These are phyloP conservation scores for Monilinia fructigena DNA, from an alignment of 2,329 filamentous ascomycete genomes.

Conservation along the genomic window DNA sequence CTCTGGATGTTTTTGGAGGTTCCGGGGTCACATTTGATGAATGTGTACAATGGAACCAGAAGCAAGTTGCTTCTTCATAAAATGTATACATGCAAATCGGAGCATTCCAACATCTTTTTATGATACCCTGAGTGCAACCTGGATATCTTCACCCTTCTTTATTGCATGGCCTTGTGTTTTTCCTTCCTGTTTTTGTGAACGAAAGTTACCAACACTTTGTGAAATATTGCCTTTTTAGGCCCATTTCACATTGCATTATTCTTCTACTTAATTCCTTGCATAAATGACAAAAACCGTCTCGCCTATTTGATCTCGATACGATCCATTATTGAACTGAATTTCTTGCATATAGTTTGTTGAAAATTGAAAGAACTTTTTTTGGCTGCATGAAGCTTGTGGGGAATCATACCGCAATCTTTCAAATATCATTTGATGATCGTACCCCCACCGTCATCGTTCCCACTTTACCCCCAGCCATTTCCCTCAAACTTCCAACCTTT, in stretches of 20 bases:
- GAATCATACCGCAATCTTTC: constrained; percentile 9
- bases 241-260: constrained; percentile 12
- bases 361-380: constrained; percentile 18
- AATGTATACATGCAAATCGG: constrained; percentile 6
- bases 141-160: constrained; percentile 1
- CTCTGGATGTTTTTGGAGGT: constrained; percentile 93
- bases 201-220: neutral
- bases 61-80: constrained; percentile 40
- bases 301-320: neutral
- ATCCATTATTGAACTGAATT: neutral
- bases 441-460: constrained; percentile 1
- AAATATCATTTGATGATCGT: constrained; percentile 8
- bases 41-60: constrained; percentile 81
- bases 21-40: constrained; percentile 82
- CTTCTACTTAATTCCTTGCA: constrained; percentile 13
- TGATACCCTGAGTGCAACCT: neutral
- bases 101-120: neutral
- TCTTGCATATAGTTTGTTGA: neutral
- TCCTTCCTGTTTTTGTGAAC: neutral
- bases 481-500: neutral
- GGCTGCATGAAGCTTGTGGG: constrained; percentile 19
- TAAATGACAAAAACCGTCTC: neutral
- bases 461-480: neutral
- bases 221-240: neutral
- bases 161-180: neutral